These are phyloP conservation scores for Phytophthora capsici DNA, from an alignment of 352 stramenopile species.

Conservation along the genomic window DNA sequence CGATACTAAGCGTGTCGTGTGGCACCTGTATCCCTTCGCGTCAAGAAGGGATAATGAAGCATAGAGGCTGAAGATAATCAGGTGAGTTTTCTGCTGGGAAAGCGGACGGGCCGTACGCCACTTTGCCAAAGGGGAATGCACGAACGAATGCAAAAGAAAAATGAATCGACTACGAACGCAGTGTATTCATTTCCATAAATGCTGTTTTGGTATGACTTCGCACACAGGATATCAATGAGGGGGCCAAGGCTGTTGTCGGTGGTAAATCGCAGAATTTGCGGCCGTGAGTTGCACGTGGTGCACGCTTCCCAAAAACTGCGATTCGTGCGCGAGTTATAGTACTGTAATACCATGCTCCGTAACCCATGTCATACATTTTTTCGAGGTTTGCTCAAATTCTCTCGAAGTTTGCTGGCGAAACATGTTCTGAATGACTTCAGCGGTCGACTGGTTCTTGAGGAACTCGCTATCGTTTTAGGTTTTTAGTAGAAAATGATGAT, in stretches of 20 bases:
- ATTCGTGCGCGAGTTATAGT: constrained; percentile 59
- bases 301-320: constrained; percentile 60
- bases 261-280: constrained; percentile 28
- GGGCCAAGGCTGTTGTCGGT: constrained; percentile 4
- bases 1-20: constrained; percentile 75
- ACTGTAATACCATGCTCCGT: constrained; percentile 61
- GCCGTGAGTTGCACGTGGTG: constrained; percentile 34
- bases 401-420: constrained; percentile 43
- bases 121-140: constrained; percentile 38
- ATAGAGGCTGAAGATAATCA: constrained; percentile 36
- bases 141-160: constrained; percentile 39
- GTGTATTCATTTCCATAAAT: constrained; percentile 7
- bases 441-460: constrained; percentile 17
- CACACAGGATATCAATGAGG: not conserved
- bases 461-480: not conserved
- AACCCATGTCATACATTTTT: constrained; percentile 49
- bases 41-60: constrained; percentile 42
- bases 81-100: constrained; percentile 39
- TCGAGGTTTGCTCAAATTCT: constrained; percentile 51
- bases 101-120: constrained; percentile 37
- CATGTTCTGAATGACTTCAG: constrained; percentile 45
- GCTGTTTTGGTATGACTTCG: not conserved
- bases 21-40: constrained; percentile 25
- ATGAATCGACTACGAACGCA: constrained; percentile 31
- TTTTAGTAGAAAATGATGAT: constrained; percentile 1